These are phyloP conservation scores for Stachybotrys elegans DNA, from an alignment of 2,329 filamentous ascomycete species.

Conservation along the genomic window DNA sequence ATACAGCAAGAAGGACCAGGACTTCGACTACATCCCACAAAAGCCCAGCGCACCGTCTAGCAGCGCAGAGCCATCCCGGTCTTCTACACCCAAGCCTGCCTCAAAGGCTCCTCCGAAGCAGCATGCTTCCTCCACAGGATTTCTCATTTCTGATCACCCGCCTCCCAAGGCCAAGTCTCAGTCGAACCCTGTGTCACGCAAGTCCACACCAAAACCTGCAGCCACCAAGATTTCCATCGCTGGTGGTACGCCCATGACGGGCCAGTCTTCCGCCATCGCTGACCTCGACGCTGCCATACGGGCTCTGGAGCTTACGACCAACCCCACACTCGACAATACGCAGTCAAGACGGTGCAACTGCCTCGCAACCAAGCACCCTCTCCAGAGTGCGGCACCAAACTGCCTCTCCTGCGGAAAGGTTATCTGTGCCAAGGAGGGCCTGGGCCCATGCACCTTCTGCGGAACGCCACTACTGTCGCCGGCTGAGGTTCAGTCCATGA, in stretches of 20 bases:
- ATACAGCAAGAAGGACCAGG: conserved; percentile 68
- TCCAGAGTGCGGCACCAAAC: conserved; percentile 88
- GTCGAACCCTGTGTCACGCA: conserved; percentile 45
- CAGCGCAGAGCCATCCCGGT: conserved; percentile 29
- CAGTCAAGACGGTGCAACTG: conserved; percentile 74
- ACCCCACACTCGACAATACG: conserved; percentile 58
- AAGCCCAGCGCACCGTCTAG: conserved; percentile 34
- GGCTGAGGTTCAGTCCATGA: conserved; percentile 77
- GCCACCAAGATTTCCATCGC: conserved; percentile 67
- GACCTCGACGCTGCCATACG: conserved; percentile 79
- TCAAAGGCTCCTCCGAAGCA: conserved; percentile 46
- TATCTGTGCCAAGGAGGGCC: conserved; percentile 87
- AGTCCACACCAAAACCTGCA: conserved; percentile 48
- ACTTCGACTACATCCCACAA: conserved; percentile 67
- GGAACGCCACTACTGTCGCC: conserved; percentile 65
- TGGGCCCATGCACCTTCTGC: conserved; percentile 93
- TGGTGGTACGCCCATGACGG: conserved; percentile 77
- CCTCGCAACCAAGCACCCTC: conserved; percentile 79
- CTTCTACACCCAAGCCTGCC: conserved; percentile 27
- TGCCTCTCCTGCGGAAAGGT: conserved; percentile 92
- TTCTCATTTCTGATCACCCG: conserved; percentile 72
- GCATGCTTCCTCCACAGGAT: conserved; percentile 60
- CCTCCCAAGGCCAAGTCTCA: conserved; percentile 51
- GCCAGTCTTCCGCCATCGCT: conserved; percentile 67
- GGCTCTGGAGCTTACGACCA: conserved; percentile 84